Evolutionary conservation across 257 asterid genomes (phyloP).

Genomic region (Penstemon davidsonii): DNA sequence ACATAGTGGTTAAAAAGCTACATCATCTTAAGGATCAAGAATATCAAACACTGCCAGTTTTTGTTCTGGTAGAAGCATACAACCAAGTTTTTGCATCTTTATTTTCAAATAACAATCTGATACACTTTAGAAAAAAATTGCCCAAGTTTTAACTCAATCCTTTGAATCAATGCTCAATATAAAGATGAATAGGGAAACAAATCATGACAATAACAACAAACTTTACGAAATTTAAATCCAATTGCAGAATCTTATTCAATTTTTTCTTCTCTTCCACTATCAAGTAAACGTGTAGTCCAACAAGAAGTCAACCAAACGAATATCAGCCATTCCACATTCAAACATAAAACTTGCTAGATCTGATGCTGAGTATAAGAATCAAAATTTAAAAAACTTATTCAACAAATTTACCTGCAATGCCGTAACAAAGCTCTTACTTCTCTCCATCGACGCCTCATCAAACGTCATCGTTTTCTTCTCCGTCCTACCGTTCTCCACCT

Average conservation of each 20-base stretch:
- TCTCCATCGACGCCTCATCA: constrained; percentile 75
- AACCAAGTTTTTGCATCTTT: no score
- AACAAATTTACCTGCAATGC: constrained; percentile 67
- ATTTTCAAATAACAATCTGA: not conserved
- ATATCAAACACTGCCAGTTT: not conserved
- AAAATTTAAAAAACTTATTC: not conserved
- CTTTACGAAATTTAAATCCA: not conserved
- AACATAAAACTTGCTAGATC: constrained; percentile 39
- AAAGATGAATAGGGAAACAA: not conserved
- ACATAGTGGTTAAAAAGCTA: not conserved
- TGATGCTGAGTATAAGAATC: constrained; percentile 27
- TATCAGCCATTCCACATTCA: constrained; percentile 3
- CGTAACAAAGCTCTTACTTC: constrained; percentile 76
- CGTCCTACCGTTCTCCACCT: constrained; percentile 37
- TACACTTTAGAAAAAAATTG: no score
- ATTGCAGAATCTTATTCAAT: not conserved
- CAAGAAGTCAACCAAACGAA: constrained; percentile 29
- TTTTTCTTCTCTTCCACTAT: no score
- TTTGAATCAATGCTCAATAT: not conserved
- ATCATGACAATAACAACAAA: not conserved
- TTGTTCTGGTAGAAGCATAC: not conserved
- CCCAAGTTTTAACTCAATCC: not conserved
- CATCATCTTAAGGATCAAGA: not conserved
- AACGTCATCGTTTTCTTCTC: constrained; percentile 54
- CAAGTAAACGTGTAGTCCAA: not conserved